phyloP scores from a whole-genome alignment of 176 grass and related monocot genomes.

The Paspalum notatum region DNA sequence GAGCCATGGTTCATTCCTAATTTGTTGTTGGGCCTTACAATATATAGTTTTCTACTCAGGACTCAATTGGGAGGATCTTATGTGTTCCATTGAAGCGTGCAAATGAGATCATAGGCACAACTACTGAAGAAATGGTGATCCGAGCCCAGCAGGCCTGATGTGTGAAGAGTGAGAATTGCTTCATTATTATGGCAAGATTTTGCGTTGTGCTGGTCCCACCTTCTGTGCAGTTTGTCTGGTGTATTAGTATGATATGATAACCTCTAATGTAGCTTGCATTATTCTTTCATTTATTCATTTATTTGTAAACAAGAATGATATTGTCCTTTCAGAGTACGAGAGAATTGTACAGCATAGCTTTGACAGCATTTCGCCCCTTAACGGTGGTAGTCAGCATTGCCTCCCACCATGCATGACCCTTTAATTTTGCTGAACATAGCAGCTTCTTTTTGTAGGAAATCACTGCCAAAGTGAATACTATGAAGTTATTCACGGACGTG shows the following conservation, averaged over 20 bases:
- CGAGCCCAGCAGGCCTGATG: constrained; percentile 52
- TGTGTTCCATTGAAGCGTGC: constrained; percentile 78
- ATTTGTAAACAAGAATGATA: constrained; percentile 12
- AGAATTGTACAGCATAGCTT: background rate
- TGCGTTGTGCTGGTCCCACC: background rate
- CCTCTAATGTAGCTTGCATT: background rate
- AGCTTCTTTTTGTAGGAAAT: too few species aligned
- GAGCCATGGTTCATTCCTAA: background rate
- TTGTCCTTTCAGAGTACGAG: background rate
- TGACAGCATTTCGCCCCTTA: too few species aligned
- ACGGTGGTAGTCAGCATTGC: too few species aligned
- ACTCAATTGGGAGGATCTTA: constrained; percentile 62
- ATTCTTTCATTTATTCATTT: constrained; percentile 35
- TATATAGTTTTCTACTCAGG: constrained; percentile 54
- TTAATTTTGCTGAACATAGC: too few species aligned
- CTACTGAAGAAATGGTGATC: constrained; percentile 87
- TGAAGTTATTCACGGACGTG: too few species aligned
- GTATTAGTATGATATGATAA: background rate
- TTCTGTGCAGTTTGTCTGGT: background rate
- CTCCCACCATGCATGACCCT: too few species aligned
- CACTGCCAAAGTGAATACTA: too few species aligned
- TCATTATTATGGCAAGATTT: background rate
- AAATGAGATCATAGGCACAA: constrained; percentile 91
- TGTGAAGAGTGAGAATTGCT: background rate
- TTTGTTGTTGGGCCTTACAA: constrained; percentile 11